Conservation (phyloP, 345 rosid genomes). For the Ricinus communis region DNA sequence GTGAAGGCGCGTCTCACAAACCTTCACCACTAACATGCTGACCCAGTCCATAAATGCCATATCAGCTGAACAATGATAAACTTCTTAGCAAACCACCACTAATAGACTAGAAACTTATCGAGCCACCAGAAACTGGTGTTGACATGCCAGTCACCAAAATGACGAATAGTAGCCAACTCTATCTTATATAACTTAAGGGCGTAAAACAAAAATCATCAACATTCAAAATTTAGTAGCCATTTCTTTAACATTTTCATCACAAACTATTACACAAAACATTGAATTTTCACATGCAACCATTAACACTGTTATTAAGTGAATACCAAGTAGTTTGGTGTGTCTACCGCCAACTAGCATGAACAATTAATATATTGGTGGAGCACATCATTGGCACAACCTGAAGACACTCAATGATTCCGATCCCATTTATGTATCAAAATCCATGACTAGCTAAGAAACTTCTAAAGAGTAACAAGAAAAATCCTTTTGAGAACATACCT, state of each 20-base stretch:
- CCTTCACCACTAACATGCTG: too few relatives aligned
- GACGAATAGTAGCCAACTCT: not conserved
- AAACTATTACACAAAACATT: not conserved
- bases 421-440: not conserved
- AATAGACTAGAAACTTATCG: too few relatives aligned
- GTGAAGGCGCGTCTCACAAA: too few relatives aligned
- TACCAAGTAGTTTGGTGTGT: not conserved
- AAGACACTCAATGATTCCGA: not conserved
- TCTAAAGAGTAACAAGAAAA: not conserved
- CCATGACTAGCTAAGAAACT: not conserved
- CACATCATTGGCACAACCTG: not conserved
- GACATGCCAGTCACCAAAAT: too few relatives aligned
- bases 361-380: not conserved
- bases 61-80: too few relatives aligned
- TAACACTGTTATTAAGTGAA: not conserved
- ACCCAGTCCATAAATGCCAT: too few relatives aligned
- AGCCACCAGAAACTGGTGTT: too few relatives aligned
- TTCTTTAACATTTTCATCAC: not conserved
- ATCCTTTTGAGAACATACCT: constrained; percentile 39
- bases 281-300: not conserved
- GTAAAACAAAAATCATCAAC: not conserved
- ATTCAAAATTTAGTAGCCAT: not conserved
- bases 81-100: too few relatives aligned
- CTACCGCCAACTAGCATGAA: not conserved
- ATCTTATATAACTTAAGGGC: not conserved